A percentile compares a stretch with the other conserved stretches of the same genome.
Evolutionary conservation across 768 basidiomycete species (phyloP).

Genomic region (Lyophyllum semitale): DNA sequence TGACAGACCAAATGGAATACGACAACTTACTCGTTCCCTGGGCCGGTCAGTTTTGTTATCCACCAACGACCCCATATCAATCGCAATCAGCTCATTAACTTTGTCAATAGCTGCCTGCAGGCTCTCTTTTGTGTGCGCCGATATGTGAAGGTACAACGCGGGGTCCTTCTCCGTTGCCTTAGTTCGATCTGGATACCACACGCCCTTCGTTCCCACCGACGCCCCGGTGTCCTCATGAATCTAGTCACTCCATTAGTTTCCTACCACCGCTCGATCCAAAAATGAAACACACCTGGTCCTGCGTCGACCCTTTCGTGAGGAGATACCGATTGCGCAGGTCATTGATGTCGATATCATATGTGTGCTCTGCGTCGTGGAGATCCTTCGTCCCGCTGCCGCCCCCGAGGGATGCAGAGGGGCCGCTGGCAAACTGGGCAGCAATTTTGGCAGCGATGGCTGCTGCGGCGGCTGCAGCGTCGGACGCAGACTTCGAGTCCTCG

Average conservation of each 20-base stretch:
- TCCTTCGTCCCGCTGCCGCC: slow-evolving; percentile 52
- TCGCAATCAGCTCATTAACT: slow-evolving; percentile 69
- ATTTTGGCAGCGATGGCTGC: slow-evolving; percentile 95
- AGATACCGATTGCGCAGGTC: slow-evolving; percentile 94
- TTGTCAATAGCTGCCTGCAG: slow-evolving; percentile 70
- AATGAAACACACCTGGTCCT: slow-evolving; percentile 68
- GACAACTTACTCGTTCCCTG: slow-evolving; percentile 59
- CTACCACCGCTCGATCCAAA: background rate
- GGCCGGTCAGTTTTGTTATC: slow-evolving; percentile 73
- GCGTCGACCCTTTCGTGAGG: slow-evolving; percentile 91
- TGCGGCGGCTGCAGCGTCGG: slow-evolving; percentile 67
- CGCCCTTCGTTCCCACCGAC: slow-evolving; percentile 88
- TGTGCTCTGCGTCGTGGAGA: slow-evolving; percentile 77
- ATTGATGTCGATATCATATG: slow-evolving; percentile 94
- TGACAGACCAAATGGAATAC: background rate
- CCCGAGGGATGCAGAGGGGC: slow-evolving; percentile 31
- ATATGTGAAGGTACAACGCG: slow-evolving; percentile 91
- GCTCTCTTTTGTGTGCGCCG: slow-evolving; percentile 68
- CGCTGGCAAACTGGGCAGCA: slow-evolving; percentile 76
- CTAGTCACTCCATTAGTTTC: slow-evolving; percentile 42
- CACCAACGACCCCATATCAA: slow-evolving; percentile 81
- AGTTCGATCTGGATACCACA: slow-evolving; percentile 92
- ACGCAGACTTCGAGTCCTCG: slow-evolving; percentile 63
- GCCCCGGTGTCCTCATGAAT: slow-evolving; percentile 92
- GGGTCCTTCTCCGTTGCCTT: slow-evolving; percentile 94